Percentiles rank a stretch among this genome's conserved stretches.
These are phyloP conservation scores for Leishmania gerbilli DNA, from an alignment of 208 protist genomes.

Conservation along the genomic window DNA sequence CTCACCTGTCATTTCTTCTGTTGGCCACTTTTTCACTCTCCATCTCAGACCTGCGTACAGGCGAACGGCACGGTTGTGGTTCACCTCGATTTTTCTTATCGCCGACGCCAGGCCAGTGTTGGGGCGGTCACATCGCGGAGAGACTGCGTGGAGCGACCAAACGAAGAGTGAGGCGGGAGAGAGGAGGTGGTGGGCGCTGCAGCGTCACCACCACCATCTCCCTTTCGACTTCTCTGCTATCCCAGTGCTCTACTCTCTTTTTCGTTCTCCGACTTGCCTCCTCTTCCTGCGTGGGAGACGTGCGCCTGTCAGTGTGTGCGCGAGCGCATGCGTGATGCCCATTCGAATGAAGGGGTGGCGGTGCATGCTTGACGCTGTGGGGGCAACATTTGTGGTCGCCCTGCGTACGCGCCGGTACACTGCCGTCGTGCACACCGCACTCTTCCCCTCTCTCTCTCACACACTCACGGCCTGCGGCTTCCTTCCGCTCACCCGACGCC, in stretches of 20 bases:
- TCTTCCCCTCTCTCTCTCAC: constrained; percentile 1
- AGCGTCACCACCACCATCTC: not conserved
- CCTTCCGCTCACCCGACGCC: constrained; percentile 5
- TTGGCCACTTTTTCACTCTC: not conserved
- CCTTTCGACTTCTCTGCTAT: not conserved
- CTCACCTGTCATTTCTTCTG: not conserved
- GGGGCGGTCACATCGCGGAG: not conserved
- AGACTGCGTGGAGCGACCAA: not conserved
- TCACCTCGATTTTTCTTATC: not conserved
- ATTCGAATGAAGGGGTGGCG: not conserved
- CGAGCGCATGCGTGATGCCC: not conserved
- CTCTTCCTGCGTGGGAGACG: constrained; percentile 4
- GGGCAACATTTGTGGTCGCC: not conserved
- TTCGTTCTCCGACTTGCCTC: not conserved
- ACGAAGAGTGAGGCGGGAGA: not conserved
- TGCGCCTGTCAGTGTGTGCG: not conserved
- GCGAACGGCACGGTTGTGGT: not conserved
- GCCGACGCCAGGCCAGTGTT: not conserved
- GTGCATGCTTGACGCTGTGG: not conserved
- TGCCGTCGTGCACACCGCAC: not conserved
- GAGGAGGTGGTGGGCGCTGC: not conserved
- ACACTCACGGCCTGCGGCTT: not conserved
- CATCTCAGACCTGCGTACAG: not conserved
- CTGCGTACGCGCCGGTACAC: not conserved
- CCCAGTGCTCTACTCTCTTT: not conserved